Base-by-base conservation (phyloP, 179 eudicot genomes). In the Spinacia oleracea region DNA sequence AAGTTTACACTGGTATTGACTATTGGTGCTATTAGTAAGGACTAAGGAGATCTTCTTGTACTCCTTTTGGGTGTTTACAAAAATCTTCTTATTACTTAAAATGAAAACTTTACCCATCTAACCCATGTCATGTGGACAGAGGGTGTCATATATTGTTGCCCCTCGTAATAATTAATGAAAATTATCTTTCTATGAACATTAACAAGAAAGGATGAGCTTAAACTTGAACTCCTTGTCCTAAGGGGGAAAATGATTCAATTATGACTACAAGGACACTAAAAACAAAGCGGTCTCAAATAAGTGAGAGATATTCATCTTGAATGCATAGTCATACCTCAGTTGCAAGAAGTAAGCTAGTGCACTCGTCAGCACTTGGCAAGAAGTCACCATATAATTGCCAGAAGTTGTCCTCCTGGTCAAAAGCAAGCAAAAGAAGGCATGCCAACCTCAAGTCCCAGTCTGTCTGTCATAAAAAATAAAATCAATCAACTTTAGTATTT, bases 401-500 rank as follows among this genome's bases (percentile, higher is more conserved):
- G 79, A 96, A 93, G 87, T 93, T 96, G 73, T 84, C 97, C 78
- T 89, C 89, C 43, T 82, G 85, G 85, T 93, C 99, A 82, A 96
- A 86, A 74, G 98, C 91, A 83, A 72, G 87, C 79, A 96, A 86
- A 80, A 96, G 93, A 86, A 96, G 94, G 79, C 98, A 96, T 70
- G 99, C 99, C 87, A 96, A 81, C 82, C 98, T 89, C 86, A 96
- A 87, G 88, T 96, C 99, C 98, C 98, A 96, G 85, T 93, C 99
- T 87, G 90, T 88, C 99, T 96, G 99, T 81, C 87, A 85, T n/a
- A n/a, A n/a, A n/a, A n/a, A n/a, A 60, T 77, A 73, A 31, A 43
- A 75, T 66, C 35, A 78, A 75, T 46, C 16, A 66, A 63, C 65
- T 46, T 11, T 56, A 25, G 15, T n/a, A 32, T 9, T 35, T 32